phyloP scores from a whole-genome alignment of 441 rosid species.

The Euphorbia celastroides region DNA sequence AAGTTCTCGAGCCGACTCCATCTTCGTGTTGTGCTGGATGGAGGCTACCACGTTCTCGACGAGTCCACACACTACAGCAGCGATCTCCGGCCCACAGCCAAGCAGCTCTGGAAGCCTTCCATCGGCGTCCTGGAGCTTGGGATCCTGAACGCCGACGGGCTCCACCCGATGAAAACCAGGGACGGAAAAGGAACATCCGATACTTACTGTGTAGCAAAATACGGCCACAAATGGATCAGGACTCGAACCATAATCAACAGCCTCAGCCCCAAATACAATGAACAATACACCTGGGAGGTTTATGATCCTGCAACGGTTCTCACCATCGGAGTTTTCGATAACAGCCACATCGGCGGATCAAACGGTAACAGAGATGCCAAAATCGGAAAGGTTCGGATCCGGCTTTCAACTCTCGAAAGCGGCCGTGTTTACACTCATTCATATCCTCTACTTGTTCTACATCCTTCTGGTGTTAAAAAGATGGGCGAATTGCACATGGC shows the following conservation, averaged over 20 bases:
- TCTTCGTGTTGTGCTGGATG: slow-evolving; percentile 64
- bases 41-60: slow-evolving; percentile 97
- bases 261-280: slow-evolving; percentile 80
- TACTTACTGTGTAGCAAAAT: slow-evolving; percentile 92
- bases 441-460: slow-evolving; percentile 77
- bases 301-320: slow-evolving; percentile 86
- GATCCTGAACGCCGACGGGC: slow-evolving; percentile 60
- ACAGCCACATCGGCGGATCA: slow-evolving; percentile 49
- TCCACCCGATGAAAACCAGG: slow-evolving; percentile 64
- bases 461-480: slow-evolving; percentile 82
- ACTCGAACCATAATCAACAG: slow-evolving; percentile 66
- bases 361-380: slow-evolving; percentile 43
- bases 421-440: slow-evolving; percentile 75
- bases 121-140: slow-evolving; percentile 86
- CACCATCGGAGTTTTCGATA: slow-evolving; percentile 79
- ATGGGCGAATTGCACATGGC: slow-evolving; percentile 92
- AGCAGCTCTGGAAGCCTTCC: slow-evolving; percentile 73
- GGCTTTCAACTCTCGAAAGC: slow-evolving; percentile 77
- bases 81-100: slow-evolving; percentile 86
- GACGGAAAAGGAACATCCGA: slow-evolving; percentile 79
- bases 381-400: slow-evolving; percentile 74
- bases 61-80: slow-evolving; percentile 87
- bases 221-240: slow-evolving; percentile 89
- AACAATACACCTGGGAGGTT: slow-evolving; percentile 98
- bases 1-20: slow-evolving; percentile 57